These are phyloP conservation scores for Cyclotella sp. DNA, from an alignment of 108 stramenopile genomes.

Conservation along the genomic window DNA sequence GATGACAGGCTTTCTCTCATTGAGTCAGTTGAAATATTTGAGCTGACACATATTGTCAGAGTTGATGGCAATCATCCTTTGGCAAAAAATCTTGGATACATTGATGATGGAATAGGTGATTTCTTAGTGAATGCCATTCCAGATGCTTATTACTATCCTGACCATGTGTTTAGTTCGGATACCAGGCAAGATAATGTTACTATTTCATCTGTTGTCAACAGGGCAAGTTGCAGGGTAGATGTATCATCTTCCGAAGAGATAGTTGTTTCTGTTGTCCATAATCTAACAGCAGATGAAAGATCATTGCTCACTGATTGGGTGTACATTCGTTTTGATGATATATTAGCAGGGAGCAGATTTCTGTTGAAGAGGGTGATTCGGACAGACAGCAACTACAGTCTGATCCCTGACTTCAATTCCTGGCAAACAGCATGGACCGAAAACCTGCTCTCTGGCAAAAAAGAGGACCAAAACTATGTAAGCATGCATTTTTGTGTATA, in stretches of 20 bases:
- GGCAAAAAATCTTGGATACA: slow-evolving; percentile 21
- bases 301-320: slow-evolving; percentile 34
- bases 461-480: slow-evolving; percentile 22
- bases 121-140: slow-evolving; percentile 35
- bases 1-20: slow-evolving; percentile 35
- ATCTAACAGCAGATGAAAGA: neutral
- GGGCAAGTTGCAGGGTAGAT: slow-evolving; percentile 11
- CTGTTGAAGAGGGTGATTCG: slow-evolving; percentile 27
- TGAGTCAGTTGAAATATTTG: slow-evolving; percentile 40
- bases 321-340: slow-evolving; percentile 40
- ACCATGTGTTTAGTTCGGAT: slow-evolving; percentile 42
- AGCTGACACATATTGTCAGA: slow-evolving; percentile 33
- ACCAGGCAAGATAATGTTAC: slow-evolving; percentile 33
- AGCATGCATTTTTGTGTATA: no score
- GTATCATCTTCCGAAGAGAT: neutral
- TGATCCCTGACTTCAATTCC: slow-evolving; percentile 27
- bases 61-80: slow-evolving; percentile 32
- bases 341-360: slow-evolving; percentile 11
- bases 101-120: slow-evolving; percentile 42
- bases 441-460: slow-evolving; percentile 21
- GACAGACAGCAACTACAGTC: slow-evolving; percentile 30
- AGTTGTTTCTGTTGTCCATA: slow-evolving; percentile 22
- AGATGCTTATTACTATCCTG: slow-evolving; percentile 32
- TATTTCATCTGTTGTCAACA: slow-evolving; percentile 28
- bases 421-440: slow-evolving; percentile 47